A percentile compares a stretch with the other conserved stretches of the same genome.
Conservation (phyloP, 1,284 basidiomycete genomes). For the Grifola frondosa region DNA sequence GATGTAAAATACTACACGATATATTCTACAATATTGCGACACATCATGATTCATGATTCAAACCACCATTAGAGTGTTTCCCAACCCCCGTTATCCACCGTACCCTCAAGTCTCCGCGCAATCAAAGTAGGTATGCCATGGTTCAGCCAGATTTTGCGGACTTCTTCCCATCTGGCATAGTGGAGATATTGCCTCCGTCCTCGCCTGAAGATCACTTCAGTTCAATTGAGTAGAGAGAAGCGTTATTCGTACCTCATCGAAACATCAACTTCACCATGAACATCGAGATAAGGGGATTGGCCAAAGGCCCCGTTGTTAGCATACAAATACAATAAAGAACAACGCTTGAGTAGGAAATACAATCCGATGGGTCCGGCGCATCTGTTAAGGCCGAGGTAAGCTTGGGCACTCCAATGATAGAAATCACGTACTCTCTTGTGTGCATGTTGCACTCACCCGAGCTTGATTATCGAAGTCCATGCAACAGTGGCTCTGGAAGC, state of each 20-base stretch:
- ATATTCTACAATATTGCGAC: slow-evolving; percentile 4
- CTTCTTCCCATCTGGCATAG: slow-evolving; percentile 86
- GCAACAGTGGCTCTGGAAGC: slow-evolving; percentile 94
- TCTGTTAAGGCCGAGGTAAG: slow-evolving; percentile 49
- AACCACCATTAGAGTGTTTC: slow-evolving; percentile 68
- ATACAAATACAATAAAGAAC: slow-evolving; percentile 90
- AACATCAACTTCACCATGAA: slow-evolving; percentile 92
- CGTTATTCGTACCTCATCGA: slow-evolving; percentile 78
- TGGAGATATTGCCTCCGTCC: slow-evolving; percentile 90
- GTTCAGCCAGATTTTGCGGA: slow-evolving; percentile 86
- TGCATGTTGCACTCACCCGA: slow-evolving; percentile 94
- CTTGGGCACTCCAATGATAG: not conserved
- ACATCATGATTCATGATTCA: slow-evolving; percentile 1
- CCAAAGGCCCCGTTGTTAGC: slow-evolving; percentile 87
- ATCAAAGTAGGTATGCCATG: slow-evolving; percentile 91
- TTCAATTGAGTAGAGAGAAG: not conserved
- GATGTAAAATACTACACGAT: slow-evolving; percentile 5
- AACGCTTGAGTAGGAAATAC: slow-evolving; percentile 92
- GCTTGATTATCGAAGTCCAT: slow-evolving; percentile 65
- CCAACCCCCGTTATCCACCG: slow-evolving; percentile 92
- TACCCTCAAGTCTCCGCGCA: slow-evolving; percentile 85
- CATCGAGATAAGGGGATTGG: slow-evolving; percentile 90
- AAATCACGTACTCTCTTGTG: slow-evolving; percentile 76
- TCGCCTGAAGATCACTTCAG: slow-evolving; percentile 47
- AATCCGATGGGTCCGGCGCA: slow-evolving; percentile 89